Conservation (phyloP, 2,329 filamentous ascomycete genomes). For the Aureobasidium melanogenum region DNA sequence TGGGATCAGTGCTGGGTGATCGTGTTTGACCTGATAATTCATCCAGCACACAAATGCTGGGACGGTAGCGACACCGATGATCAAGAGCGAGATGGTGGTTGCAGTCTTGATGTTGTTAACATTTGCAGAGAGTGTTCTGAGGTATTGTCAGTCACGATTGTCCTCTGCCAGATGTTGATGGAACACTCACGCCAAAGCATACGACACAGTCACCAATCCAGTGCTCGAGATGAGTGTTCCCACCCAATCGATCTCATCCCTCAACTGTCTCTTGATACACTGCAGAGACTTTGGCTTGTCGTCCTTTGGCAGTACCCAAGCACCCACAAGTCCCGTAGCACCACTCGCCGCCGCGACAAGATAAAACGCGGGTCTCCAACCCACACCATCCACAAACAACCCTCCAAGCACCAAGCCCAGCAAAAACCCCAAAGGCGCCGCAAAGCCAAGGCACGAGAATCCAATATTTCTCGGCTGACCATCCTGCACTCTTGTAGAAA, state of each 20-base stretch:
- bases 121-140: background rate
- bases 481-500: constrained; percentile 39
- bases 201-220: constrained; percentile 42
- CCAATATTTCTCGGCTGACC: constrained; percentile 43
- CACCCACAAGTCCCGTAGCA: constrained; percentile 28
- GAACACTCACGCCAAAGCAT: constrained; percentile 25
- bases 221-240: constrained; percentile 39
- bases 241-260: constrained; percentile 45
- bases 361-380: constrained; percentile 46
- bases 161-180: background rate
- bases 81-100: constrained; percentile 31
- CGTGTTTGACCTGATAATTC: constrained; percentile 35
- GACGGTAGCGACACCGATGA: constrained; percentile 34
- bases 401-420: constrained; percentile 44
- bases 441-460: constrained; percentile 42
- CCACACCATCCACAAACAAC: constrained; percentile 38
- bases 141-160: background rate
- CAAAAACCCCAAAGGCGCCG: constrained; percentile 43
- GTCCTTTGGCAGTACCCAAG: constrained; percentile 29
- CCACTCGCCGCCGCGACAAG: constrained; percentile 36
- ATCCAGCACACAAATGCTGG: constrained; percentile 49
- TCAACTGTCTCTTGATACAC: constrained; percentile 21
- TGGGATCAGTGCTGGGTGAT: constrained; percentile 50
- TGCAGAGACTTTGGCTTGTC: constrained; percentile 21
- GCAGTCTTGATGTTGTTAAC: constrained; percentile 15